Base-by-base conservation (phyloP, 2,329 filamentous ascomycete species). In the Ambrosiella xylebori region DNA sequence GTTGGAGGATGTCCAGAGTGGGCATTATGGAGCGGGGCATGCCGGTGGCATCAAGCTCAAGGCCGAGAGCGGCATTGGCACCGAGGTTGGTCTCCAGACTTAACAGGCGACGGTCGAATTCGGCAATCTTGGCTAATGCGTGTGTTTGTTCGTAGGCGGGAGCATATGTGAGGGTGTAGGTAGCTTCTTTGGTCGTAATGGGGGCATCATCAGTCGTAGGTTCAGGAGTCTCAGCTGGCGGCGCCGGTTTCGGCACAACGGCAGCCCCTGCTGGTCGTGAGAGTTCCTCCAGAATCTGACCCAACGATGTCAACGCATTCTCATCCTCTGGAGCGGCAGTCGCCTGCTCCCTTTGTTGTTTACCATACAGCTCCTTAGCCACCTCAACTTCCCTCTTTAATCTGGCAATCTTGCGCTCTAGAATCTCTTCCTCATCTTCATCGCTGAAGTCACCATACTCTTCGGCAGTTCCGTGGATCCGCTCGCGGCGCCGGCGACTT, bases 341-440 rank as follows among this genome's bases (percentile, higher is more conserved):
- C 11, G 76, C 71, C 12, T 73, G 66, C 13, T 76, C 72, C 8
- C 73, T 72, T 60, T 73, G 73, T 63, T 73, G 76, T 65, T 75
- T 79, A 41, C 76, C 75, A 60, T 80, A 79, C 61, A 85, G 80
- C 44, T 69, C 75, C 65, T 82, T 84, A 54, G 85, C 75, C 65
- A 87, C 88, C 64, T 87, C 84, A 7, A 94, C 80, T 69, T 97
- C 91, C 59, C 87, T 79, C 67, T 82, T 85, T 64, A 98, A 71
- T 61, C 93, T 80, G 37, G 89, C 85, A 63, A 98, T 80, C 70
- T 85, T 91, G 63, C 81, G 77, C 62, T 87, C 82, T 50, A 95
- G 71, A 53, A 77, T 84, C 70, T 95, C 88, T 27, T 74, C 73
- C 7, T 76, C 71, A 27, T 76, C 86, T n/a, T 81, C 82, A 59